phyloP scores from a whole-genome alignment of 192 early-diverging fungal genomes.

The Piromyces finnis region DNA sequence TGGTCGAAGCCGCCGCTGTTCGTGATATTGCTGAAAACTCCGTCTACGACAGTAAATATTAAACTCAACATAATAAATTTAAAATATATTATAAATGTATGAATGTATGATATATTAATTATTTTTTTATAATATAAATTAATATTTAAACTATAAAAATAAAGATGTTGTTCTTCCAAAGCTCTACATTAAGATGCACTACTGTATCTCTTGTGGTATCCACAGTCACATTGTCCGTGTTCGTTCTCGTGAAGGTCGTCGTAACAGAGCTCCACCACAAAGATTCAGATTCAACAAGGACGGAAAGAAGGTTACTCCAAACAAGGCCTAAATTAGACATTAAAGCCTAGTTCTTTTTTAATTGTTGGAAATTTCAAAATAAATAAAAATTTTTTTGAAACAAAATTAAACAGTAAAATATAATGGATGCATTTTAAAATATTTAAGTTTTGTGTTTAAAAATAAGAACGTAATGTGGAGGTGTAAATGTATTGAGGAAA shows the following conservation, averaged over 20 bases:
- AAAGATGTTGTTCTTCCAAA: conserved; percentile 86
- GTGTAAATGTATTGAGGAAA: too few species aligned
- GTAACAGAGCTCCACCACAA: conserved; percentile 81
- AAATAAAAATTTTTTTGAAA: background rate
- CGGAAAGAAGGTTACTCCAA: conserved; percentile 1
- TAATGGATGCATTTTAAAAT: too few species aligned
- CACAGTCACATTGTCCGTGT: conserved; percentile 88
- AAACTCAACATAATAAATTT: too few species aligned
- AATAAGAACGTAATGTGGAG: too few species aligned
- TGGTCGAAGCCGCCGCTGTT: conserved; percentile 94
- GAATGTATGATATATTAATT: too few species aligned
- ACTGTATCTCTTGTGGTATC: conserved; percentile 88
- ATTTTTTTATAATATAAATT: too few species aligned
- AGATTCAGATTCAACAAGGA: conserved; percentile 72
- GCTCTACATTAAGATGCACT: conserved; percentile 95
- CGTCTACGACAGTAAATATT: conserved; percentile 64
- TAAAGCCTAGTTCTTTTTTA: background rate
- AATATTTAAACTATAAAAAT: too few species aligned
- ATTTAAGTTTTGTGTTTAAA: too few species aligned
- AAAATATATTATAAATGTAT: too few species aligned
- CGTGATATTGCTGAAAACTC: conserved; percentile 93
- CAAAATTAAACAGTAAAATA: too few species aligned
- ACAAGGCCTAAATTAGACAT: background rate
- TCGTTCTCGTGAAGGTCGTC: conserved; percentile 68
- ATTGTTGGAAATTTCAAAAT: background rate